A percentile compares a stretch with the other conserved stretches of the same genome.
Conservation (phyloP, 2,329 filamentous ascomycete genomes). For the Exophiala viscosa region DNA sequence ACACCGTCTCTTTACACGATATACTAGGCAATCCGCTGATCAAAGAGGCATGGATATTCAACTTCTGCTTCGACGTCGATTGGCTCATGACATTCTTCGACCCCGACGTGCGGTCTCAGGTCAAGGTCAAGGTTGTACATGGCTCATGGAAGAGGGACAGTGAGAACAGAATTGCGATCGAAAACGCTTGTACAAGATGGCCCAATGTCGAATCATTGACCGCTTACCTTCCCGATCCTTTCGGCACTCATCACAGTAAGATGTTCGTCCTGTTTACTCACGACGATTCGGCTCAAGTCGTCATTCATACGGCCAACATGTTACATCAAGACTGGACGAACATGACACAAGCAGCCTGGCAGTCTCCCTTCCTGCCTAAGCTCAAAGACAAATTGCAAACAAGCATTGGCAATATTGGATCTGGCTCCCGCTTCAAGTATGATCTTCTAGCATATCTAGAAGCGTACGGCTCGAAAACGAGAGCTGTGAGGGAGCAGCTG, state of each 20-base stretch:
- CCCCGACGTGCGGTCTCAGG: conserved; percentile 49
- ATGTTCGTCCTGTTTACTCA: conserved; percentile 81
- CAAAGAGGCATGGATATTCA: conserved; percentile 57
- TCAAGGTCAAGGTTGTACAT: conserved; percentile 59
- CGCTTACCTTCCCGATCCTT: conserved; percentile 77
- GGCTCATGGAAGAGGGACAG: conserved; percentile 68
- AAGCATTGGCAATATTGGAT: conserved; percentile 46
- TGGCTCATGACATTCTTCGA: conserved; percentile 61
- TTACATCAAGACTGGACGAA: conserved; percentile 83
- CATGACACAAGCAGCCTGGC: conserved; percentile 82
- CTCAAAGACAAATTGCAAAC: conserved; percentile 17
- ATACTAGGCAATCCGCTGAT: conserved; percentile 73
- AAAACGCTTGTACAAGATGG: conserved; percentile 58
- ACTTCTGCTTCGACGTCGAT: conserved; percentile 55
- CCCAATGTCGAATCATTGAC: conserved; percentile 66
- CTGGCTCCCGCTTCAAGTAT: conserved; percentile 67
- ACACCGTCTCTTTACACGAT: conserved; percentile 62
- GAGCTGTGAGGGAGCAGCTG: conserved; percentile 59
- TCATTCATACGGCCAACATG: conserved; percentile 91
- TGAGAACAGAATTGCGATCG: conserved; percentile 52
- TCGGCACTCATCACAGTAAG: conserved; percentile 82
- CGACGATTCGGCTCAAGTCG: conserved; percentile 70
- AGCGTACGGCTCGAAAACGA: conserved; percentile 53
- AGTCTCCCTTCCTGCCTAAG: conserved; percentile 65
- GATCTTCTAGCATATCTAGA: conserved; percentile 71